Base-by-base conservation (phyloP, 2,329 filamentous ascomycete genomes). In the Phyllosticta ampelicida region DNA sequence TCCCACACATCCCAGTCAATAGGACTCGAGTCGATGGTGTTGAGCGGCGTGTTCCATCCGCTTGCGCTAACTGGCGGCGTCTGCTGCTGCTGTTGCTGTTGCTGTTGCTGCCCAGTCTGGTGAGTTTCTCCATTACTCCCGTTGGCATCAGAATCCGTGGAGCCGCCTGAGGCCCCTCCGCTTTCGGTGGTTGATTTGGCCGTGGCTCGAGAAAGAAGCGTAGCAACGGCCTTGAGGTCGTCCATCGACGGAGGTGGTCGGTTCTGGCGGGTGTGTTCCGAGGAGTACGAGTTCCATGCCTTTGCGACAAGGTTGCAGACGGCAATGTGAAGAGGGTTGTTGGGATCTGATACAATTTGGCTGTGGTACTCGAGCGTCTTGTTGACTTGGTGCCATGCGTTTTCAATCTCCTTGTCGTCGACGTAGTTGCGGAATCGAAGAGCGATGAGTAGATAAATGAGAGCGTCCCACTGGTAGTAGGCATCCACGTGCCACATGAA, bases 401-500 rank as follows among this genome's bases (percentile, higher is more conserved):
- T 52, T 9, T 70, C 65, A 3, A 69, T 66, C 8, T 67, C 58
- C 50, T 62, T 13, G 8, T 67, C 57, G 36, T 62, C 8, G 50
- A 65, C 58, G 51, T 62, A n/a, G 2, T 65, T 68, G 11, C 65
- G 66, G 18, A 64, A 61, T 1, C 67, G 64, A 13, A 71, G 62
- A 44, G 69, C 64, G 1, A 62, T 64, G 30, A 81, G 65, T 51
- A 81, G 70, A 63, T 78, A 76, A n/a, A 80, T 74, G 51, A 78
- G 72, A 9, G 77, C 73, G 56, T 80, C 78, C 77, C 78, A 81
- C 19, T 75, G 73, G 64, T 79, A 81, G 48, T 78, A 72, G 26
- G 71, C 67, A 23, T 77, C 70, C 55, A 74, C 68, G 62, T 78
- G 74, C 76, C 77, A 79, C 23, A 68, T 63, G 60, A 73, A 78